phyloP scores from a whole-genome alignment of 2,329 filamentous ascomycete species.

The Colletotrichum camelliae region DNA sequence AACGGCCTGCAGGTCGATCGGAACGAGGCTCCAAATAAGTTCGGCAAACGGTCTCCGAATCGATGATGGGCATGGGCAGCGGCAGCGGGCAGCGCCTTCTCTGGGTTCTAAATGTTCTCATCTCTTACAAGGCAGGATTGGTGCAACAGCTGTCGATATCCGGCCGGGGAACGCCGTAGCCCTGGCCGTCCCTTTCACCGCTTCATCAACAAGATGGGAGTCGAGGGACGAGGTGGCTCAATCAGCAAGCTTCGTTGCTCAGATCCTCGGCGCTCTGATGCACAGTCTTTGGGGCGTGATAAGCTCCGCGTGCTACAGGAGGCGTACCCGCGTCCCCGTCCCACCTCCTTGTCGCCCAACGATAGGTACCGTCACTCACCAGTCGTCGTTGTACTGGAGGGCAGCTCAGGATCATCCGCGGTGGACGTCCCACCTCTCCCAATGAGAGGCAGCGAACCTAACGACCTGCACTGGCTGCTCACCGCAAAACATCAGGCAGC shows the following conservation, averaged over 20 bases:
- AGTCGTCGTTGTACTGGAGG: background rate
- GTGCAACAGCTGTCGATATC: conserved; percentile 3
- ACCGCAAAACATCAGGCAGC: conserved; percentile 18
- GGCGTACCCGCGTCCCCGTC: conserved; percentile 9
- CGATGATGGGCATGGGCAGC: background rate
- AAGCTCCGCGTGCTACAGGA: conserved; percentile 21
- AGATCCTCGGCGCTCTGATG: conserved; percentile 21
- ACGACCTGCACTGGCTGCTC: conserved; percentile 1
- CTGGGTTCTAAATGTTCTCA: background rate
- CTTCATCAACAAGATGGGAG: conserved; percentile 5
- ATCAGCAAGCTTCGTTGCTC: conserved; percentile 4
- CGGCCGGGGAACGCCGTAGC: background rate
- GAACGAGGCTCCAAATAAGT: background rate
- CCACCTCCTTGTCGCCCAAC: background rate
- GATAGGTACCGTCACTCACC: background rate
- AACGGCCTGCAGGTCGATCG: background rate
- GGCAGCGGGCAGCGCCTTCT: background rate
- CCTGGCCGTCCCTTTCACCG: conserved; percentile 16
- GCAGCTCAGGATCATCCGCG: background rate
- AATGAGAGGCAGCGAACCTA: conserved; percentile 1
- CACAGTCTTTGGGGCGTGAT: conserved; percentile 11
- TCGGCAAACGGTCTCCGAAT: background rate
- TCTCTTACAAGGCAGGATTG: background rate
- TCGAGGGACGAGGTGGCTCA: conserved; percentile 2
- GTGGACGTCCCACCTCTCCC: background rate